Percentiles rank a stretch among this genome's conserved stretches.
These are phyloP conservation scores for Acrocalymma vagum DNA, from an alignment of 2,329 filamentous ascomycete species.

Conservation along the genomic window DNA sequence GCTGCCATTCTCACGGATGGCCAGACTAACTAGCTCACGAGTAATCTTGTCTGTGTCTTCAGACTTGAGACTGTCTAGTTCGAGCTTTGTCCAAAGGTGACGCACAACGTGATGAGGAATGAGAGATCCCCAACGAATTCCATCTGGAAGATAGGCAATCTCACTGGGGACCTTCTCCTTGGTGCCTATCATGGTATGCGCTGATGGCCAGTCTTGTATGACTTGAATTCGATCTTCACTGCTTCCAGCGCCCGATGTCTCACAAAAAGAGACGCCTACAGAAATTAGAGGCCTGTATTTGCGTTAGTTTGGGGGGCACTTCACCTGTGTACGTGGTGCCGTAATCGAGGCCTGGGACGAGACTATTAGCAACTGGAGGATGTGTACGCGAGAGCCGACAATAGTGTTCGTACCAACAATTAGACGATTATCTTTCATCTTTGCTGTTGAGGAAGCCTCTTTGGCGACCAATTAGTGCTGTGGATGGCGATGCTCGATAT, in stretches of 20 bases:
- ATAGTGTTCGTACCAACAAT: slow-evolving; percentile 13
- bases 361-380: too few relatives aligned
- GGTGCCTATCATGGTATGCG: slow-evolving; percentile 28
- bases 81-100: slow-evolving; percentile 44
- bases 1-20: not conserved
- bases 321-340: slow-evolving; percentile 32
- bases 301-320: not conserved
- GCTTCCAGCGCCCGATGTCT: slow-evolving; percentile 20
- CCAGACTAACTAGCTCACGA: slow-evolving; percentile 12
- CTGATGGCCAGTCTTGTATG: slow-evolving; percentile 35
- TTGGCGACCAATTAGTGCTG: too few relatives aligned
- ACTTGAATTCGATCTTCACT: slow-evolving; percentile 25
- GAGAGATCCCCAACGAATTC: slow-evolving; percentile 22
- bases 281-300: not conserved
- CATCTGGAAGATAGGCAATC: slow-evolving; percentile 22
- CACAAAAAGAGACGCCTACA: slow-evolving; percentile 40
- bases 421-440: slow-evolving; percentile 2
- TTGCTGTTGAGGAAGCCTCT: not conserved
- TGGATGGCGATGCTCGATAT: not conserved
- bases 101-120: slow-evolving; percentile 27
- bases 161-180: slow-evolving; percentile 40
- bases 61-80: slow-evolving; percentile 22
- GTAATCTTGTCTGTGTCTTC: slow-evolving; percentile 27
- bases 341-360: slow-evolving; percentile 27
- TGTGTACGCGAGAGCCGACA: too few relatives aligned